Base-by-base conservation (phyloP, 1,284 basidiomycete species). In the Coniferiporia weirii region DNA sequence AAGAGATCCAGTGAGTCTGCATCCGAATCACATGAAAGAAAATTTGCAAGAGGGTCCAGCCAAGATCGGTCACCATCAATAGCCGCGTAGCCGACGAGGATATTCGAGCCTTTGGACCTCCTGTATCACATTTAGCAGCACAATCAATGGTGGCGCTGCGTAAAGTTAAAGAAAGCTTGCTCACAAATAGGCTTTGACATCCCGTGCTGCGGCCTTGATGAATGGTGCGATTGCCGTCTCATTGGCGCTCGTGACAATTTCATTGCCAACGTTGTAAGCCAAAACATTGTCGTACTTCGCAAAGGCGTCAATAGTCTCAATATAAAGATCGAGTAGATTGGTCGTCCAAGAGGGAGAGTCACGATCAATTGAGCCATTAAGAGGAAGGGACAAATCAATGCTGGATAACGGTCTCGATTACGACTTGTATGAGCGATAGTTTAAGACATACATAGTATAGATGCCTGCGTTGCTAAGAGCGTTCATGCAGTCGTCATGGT, bases 191-290 rank as follows among this genome's bases (percentile, higher is more conserved):
- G 93, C 83, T 71, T 87, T 95, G 66, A 84, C 75, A 70, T 97
- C 95, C 44, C 94, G 84, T 20, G 92, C 92, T 17, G 93, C 93
- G 44, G 93, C 93, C 73, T 96, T 96, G 71, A 97, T 83, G 70
- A 84, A 96, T 0, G 93, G 82, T 9, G 85, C 83, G 15, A 88
- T 84, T 48, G 74, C 75, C 13, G 90, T 91, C 62, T 77, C 80
- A 54, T 81, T 78, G 20, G 76, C 59, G 17, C 68, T 70, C 35
- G 79, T 83, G 63, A 95, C 82, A 17, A 95, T 90, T 72, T 96
- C 94, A 70, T 97, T 97, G 17, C 93, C 94, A 60, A 97, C 79
- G 69, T 95, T 95, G 75, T 84, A 85, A 52, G 84, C 91, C 55
- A 94, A 74, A 36, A 94, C 80, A 66, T 95, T 95, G 76, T 89